Conservation (phyloP, 2,329 filamentous ascomycete genomes). For the Colletotrichum echinochloae region DNA sequence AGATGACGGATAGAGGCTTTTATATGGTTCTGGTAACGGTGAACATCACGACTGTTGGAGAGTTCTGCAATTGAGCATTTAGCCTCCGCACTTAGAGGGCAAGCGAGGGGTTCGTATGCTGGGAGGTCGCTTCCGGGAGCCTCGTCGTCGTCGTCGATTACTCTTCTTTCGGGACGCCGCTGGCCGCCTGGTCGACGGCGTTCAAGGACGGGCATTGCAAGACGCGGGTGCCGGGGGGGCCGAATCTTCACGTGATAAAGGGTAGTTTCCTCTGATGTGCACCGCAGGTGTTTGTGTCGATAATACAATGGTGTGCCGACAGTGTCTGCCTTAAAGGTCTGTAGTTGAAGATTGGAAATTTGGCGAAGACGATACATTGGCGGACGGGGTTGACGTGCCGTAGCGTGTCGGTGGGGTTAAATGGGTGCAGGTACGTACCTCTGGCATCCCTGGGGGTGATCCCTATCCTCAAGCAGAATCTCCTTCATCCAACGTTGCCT, state of each 20-base stretch:
- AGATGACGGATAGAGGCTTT: slow-evolving; percentile 58
- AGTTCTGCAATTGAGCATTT: slow-evolving; percentile 58
- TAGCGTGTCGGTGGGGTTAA: slow-evolving; percentile 31
- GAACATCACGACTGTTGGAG: slow-evolving; percentile 54
- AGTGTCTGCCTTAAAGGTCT: not conserved
- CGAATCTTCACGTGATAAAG: no score
- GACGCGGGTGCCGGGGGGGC: no score
- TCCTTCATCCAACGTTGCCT: not conserved
- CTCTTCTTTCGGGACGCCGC: slow-evolving; percentile 31
- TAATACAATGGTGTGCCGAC: not conserved
- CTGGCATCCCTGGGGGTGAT: slow-evolving; percentile 4
- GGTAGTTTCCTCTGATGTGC: not conserved
- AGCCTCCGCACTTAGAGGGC: slow-evolving; percentile 56
- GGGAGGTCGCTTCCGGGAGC: slow-evolving; percentile 53
- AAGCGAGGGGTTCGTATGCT: slow-evolving; percentile 62
- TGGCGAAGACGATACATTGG: not conserved
- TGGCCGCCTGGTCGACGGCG: slow-evolving; percentile 28
- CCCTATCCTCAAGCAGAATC: not conserved
- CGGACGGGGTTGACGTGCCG: slow-evolving; percentile 33
- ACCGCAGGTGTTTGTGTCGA: not conserved
- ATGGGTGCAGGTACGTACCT: slow-evolving; percentile 8
- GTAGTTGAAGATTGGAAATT: slow-evolving; percentile 11
- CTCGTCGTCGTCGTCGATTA: slow-evolving; percentile 29
- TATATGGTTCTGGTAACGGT: slow-evolving; percentile 60
- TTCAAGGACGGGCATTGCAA: slow-evolving; percentile 32